phyloP scores from a whole-genome alignment of 768 basidiomycete genomes.

The Leccinum subgranulosum region DNA sequence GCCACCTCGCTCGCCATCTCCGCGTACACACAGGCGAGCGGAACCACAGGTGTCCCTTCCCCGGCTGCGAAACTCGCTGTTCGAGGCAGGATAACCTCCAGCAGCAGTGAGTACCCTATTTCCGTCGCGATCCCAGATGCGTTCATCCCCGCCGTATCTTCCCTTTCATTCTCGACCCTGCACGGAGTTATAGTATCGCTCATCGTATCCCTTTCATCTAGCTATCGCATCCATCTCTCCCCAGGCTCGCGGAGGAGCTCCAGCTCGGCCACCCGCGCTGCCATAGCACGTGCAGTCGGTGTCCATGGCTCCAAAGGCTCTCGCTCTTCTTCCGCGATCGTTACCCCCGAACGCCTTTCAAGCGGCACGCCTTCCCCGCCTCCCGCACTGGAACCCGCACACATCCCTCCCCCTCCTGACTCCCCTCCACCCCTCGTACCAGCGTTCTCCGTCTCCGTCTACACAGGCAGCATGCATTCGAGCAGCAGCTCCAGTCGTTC shows the following conservation, averaged over 20 bases:
- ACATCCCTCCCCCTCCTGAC: slow-evolving; percentile 44
- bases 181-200: slow-evolving; percentile 3
- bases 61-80: slow-evolving; percentile 91
- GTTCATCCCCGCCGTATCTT: background rate
- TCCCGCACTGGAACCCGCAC: slow-evolving; percentile 46
- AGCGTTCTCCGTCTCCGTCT: slow-evolving; percentile 33
- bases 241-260: slow-evolving; percentile 73
- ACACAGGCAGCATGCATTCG: slow-evolving; percentile 28
- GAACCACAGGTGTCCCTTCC: slow-evolving; percentile 91
- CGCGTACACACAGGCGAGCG: slow-evolving; percentile 89
- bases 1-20: slow-evolving; percentile 85
- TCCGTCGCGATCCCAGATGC: background rate
- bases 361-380: slow-evolving; percentile 32
- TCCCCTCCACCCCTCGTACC: slow-evolving; percentile 55
- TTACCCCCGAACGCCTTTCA: slow-evolving; percentile 26
- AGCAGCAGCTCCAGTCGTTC: slow-evolving; percentile 39
- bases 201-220: slow-evolving; percentile 26
- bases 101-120: slow-evolving; percentile 27
- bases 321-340: slow-evolving; percentile 25
- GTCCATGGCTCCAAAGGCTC: slow-evolving; percentile 20
- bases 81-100: slow-evolving; percentile 86
- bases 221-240: slow-evolving; percentile 79
- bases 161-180: slow-evolving; percentile 15
- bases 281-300: slow-evolving; percentile 44
- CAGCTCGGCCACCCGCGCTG: slow-evolving; percentile 51